Base-by-base conservation (phyloP, 164 flowering plant genomes). In the Akebia trifoliata region DNA sequence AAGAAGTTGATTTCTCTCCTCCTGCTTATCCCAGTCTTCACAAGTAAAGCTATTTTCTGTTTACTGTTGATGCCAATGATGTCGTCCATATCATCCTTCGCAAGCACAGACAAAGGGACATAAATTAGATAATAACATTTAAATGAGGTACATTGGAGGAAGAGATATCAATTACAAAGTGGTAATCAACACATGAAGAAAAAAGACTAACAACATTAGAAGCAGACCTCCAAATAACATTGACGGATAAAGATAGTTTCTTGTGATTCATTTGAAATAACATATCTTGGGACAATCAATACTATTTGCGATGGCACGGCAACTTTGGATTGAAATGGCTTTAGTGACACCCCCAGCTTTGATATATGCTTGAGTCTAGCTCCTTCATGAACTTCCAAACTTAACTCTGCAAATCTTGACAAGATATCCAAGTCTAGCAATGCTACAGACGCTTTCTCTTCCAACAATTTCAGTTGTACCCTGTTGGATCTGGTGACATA, bases 331-430 rank as follows among this genome's bases (percentile, higher is more conserved):
- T 37, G 22, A 56, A 70, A 65, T 30, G 89, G 83, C 43, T 76
- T 82, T 47, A 78, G 43, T 53, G 97, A 80, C 39, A 90, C 75
- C n/a, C 97, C 94, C 64, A 93, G 57, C 71, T 73, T 87, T 52
- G 60, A 59, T 44, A 79, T 39, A 57, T 57, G 72, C 29, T 68
- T 78, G 34, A 69, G 37, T 48, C 81, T 86, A 38, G 65, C 63
- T 39, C 28, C 67, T 48, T 76, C 73, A 44, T 76, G 67, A 38
- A 61, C 47, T 69, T 75, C 81, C 61, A 87, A 66, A 64, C 79
- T 70, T 54, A 90, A 46, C 71, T 90, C 99, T 54, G 96, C 68
- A 60, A 81, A 82, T 46, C 96, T 92, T 37, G 99, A 87, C 57
- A 93, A 49, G 50, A 78, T 70, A 82, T 84, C 97, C 75, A 93